phyloP scores from a whole-genome alignment of 176 grass and related monocot species.

The Triticum turgidum region DNA sequence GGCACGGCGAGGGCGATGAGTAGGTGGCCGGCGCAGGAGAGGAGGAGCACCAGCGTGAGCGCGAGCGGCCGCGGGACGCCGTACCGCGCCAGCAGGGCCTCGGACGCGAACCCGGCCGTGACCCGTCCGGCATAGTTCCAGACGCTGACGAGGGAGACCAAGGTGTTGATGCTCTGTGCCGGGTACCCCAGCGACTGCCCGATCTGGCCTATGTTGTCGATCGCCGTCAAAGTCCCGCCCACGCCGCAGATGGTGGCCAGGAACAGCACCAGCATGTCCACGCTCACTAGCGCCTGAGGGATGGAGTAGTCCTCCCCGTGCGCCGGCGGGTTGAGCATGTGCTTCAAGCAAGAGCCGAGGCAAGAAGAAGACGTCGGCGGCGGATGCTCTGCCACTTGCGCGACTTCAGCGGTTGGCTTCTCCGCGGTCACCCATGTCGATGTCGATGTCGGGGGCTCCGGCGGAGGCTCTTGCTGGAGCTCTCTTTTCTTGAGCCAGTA shows the following conservation, averaged over 20 bases:
- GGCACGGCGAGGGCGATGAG: neutral
- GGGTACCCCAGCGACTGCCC: constrained; percentile 45
- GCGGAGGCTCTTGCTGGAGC: neutral
- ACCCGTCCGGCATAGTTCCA: constrained; percentile 54
- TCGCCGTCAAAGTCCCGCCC: constrained; percentile 48
- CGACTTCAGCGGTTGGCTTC: neutral
- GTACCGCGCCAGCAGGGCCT: constrained; percentile 2
- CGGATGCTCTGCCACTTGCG: neutral
- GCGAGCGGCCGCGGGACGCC: neutral
- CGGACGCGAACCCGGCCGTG: constrained; percentile 32
- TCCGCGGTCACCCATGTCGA: constrained; percentile 12
- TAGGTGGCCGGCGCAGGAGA: neutral
- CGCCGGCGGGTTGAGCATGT: constrained; percentile 40
- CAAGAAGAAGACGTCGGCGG: constrained; percentile 7
- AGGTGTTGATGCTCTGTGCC: constrained; percentile 21
- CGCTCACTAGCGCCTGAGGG: constrained; percentile 42
- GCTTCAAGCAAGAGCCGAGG: neutral
- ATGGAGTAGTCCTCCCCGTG: constrained; percentile 28
- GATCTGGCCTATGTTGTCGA: constrained; percentile 61
- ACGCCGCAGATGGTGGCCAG: constrained; percentile 29
- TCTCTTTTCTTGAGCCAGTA: neutral
- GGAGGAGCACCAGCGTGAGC: neutral
- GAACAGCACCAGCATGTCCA: constrained; percentile 49
- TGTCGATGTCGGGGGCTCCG: neutral
- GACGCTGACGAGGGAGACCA: constrained; percentile 55